Percentiles rank a stretch among this genome's conserved stretches.
phyloP scores from a whole-genome alignment of 202 grass and related monocot genomes.

The Thinopyrum obtusiflorum region DNA sequence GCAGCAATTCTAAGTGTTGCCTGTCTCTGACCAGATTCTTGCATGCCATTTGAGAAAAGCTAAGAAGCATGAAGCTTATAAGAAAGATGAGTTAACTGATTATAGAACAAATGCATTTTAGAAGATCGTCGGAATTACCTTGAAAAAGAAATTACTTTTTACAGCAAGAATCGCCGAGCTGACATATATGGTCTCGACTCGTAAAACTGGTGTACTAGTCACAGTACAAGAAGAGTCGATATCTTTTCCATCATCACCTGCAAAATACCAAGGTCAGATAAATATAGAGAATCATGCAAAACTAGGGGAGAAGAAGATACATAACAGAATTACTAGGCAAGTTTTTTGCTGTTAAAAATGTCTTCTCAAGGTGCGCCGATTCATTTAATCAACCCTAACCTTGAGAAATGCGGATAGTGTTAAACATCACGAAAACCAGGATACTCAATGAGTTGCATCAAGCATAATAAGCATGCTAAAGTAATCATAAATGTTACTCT shows the following conservation, averaged over 20 bases:
- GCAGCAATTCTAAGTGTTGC: neutral
- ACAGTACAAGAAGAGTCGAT: neutral
- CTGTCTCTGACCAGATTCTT: neutral
- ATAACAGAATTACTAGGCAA: no score
- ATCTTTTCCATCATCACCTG: neutral
- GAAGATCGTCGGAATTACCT: neutral
- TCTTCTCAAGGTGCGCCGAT: no score
- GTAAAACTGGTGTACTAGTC: neutral
- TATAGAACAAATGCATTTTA: neutral
- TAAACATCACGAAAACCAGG: no score
- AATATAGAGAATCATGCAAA: neutral
- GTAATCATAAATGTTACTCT: no score
- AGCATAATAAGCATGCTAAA: no score
- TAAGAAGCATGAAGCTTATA: neutral
- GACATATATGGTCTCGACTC: neutral
- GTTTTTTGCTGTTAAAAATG: no score
- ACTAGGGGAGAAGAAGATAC: neutral
- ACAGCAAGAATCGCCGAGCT: neutral
- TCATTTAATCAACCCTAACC: neutral
- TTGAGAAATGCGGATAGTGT: no score
- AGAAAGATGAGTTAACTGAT: neutral
- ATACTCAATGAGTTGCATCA: no score
- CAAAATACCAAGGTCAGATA: neutral
- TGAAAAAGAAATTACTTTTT: neutral
- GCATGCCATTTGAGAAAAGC: neutral